These are phyloP conservation scores for Stagonosporopsis tanaceti DNA, from an alignment of 2,329 filamentous ascomycete genomes.

Conservation along the genomic window DNA sequence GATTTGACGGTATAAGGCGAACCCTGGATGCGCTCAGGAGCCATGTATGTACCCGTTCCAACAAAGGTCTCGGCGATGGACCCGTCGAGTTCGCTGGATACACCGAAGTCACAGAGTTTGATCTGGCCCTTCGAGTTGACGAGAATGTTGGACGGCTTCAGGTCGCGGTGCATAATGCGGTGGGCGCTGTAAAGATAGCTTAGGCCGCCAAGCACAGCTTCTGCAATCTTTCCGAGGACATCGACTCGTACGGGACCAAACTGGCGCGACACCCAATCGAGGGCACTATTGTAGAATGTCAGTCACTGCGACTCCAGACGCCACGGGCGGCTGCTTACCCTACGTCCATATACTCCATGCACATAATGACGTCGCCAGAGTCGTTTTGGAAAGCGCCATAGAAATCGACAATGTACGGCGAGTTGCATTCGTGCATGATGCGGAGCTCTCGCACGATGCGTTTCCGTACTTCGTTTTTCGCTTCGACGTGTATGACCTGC, in stretches of 20 bases:
- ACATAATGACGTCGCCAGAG: slow-evolving; percentile 98
- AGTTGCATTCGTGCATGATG: slow-evolving; percentile 98
- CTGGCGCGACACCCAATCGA: slow-evolving; percentile 91
- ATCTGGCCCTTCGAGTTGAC: slow-evolving; percentile 94
- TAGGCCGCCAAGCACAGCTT: slow-evolving; percentile 90
- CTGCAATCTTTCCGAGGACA: slow-evolving; percentile 95
- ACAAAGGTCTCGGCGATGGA: slow-evolving; percentile 98
- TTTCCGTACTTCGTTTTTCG: slow-evolving; percentile 95
- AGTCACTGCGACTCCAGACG: slow-evolving; percentile 18
- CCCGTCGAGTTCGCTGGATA: slow-evolving; percentile 97
- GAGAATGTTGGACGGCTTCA: slow-evolving; percentile 97
- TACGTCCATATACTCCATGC: slow-evolving; percentile 99
- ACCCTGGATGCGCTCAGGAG: slow-evolving; percentile 95
- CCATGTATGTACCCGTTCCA: slow-evolving; percentile 99
- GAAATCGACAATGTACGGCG: slow-evolving; percentile 95
- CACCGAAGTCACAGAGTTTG: slow-evolving; percentile 98
- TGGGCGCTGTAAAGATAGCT: slow-evolving; percentile 95
- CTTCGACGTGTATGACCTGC: slow-evolving; percentile 96
- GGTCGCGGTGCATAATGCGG: slow-evolving; percentile 98
- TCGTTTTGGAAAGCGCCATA: slow-evolving; percentile 97
- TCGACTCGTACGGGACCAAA: slow-evolving; percentile 96
- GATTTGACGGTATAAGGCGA: slow-evolving; percentile 98
- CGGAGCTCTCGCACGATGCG: slow-evolving; percentile 96
- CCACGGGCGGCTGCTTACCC: slow-evolving; percentile 70
- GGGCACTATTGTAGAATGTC: slow-evolving; percentile 66